Percentiles rank a stretch among this genome's conserved stretches.
Evolutionary conservation across 1,284 basidiomycete species (phyloP).

Genomic region (Cryptococcus deneoformans): DNA sequence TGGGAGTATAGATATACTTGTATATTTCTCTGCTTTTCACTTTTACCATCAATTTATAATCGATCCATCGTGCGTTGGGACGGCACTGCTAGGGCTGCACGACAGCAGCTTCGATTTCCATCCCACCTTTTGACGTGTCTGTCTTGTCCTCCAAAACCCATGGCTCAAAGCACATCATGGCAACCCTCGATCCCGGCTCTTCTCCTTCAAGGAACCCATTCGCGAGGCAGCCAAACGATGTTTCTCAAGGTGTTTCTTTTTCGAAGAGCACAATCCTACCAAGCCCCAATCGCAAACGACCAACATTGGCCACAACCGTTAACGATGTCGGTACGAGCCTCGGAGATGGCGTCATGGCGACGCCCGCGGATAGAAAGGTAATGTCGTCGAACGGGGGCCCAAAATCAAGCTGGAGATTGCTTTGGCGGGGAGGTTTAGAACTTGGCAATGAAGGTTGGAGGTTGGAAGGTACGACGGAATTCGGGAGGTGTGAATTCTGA

Average conservation of each 20-base stretch:
- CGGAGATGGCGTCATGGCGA: too few species aligned
- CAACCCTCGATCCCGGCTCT: background rate
- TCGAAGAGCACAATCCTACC: conserved; percentile 12
- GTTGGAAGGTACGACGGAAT: conserved; percentile 35
- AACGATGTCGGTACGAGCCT: background rate
- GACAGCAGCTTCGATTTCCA: too few species aligned
- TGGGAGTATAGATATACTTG: too few species aligned
- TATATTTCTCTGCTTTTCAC: too few species aligned
- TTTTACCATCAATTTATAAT: too few species aligned
- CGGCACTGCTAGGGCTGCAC: too few species aligned
- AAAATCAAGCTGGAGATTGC: conserved; percentile 33
- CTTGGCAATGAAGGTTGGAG: conserved; percentile 45
- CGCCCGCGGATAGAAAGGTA: too few species aligned
- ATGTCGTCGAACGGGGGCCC: background rate
- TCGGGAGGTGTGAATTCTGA: background rate
- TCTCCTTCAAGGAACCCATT: conserved; percentile 27
- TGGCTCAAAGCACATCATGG: background rate
- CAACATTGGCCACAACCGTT: conserved; percentile 5
- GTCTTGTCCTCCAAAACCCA: background rate
- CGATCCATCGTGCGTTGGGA: too few species aligned
- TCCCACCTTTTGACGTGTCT: background rate
- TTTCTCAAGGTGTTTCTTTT: conserved; percentile 9
- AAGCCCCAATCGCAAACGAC: conserved; percentile 5
- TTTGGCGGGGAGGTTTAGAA: conserved; percentile 47
- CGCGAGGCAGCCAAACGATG: conserved; percentile 14